Percentiles rank a stretch among this genome's conserved stretches.
Evolutionary conservation across 257 asterid genomes (phyloP).

Genomic region (Salvia hispanica): DNA sequence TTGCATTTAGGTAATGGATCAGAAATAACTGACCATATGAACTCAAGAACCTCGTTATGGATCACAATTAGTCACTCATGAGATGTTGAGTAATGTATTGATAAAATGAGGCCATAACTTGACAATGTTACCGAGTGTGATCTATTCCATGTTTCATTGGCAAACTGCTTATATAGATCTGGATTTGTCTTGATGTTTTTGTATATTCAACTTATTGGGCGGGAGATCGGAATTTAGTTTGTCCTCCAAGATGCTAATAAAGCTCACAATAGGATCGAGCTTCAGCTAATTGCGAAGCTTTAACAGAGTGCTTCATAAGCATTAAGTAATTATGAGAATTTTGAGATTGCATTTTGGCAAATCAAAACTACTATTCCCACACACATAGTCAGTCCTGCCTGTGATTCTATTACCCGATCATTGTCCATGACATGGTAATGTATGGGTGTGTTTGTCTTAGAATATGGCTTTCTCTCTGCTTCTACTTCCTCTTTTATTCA

Average conservation of each 20-base stretch:
- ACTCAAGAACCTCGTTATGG: background rate
- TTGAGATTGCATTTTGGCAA: slow-evolving; percentile 14
- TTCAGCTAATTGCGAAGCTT: slow-evolving; percentile 5
- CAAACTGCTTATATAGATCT: background rate
- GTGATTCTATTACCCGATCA: background rate
- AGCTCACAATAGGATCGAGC: background rate
- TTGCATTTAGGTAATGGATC: slow-evolving; percentile 7
- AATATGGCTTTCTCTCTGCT: slow-evolving; percentile 9
- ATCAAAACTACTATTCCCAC: background rate
- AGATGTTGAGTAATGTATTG: background rate
- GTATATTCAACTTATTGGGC: background rate
- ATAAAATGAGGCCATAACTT: slow-evolving; percentile 5
- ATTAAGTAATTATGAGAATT: background rate
- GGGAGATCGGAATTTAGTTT: slow-evolving; percentile 14
- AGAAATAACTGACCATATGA: slow-evolving; percentile 16
- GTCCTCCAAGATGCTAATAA: slow-evolving; percentile 1
- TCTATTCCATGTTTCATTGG: background rate
- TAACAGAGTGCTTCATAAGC: background rate
- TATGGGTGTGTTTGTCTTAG: slow-evolving; percentile 1
- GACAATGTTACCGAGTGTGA: slow-evolving; percentile 3
- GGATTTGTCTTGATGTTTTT: background rate
- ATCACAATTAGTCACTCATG: background rate
- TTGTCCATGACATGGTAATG: background rate
- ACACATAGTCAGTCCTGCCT: background rate
- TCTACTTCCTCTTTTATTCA: slow-evolving; percentile 2